These are phyloP conservation scores for Ophiobolus disseminans DNA, from an alignment of 2,329 filamentous ascomycete species.

Conservation along the genomic window DNA sequence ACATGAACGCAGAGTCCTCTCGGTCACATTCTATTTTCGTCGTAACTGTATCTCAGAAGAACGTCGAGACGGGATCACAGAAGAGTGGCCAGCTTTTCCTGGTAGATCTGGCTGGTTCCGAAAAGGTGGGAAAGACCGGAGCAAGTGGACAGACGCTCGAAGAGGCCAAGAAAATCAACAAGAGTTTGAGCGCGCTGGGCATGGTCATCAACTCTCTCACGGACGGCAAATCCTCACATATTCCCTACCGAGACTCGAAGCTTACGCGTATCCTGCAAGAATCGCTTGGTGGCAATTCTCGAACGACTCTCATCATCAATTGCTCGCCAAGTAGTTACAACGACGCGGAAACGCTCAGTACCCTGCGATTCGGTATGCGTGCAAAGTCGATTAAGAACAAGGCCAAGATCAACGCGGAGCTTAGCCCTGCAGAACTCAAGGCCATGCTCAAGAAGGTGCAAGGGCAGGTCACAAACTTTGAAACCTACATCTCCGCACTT, in stretches of 20 bases:
- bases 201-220: slow-evolving; percentile 99
- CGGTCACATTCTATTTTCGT: slow-evolving; percentile 98
- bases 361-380: slow-evolving; percentile 90
- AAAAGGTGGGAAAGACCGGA: slow-evolving; percentile 98
- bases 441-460: slow-evolving; percentile 90
- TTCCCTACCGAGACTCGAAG: slow-evolving; percentile 98
- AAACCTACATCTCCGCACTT: slow-evolving; percentile 81
- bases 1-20: slow-evolving; percentile 99
- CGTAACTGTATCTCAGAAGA: slow-evolving; percentile 96
- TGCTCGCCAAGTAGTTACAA: slow-evolving; percentile 99
- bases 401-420: slow-evolving; percentile 98
- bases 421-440: slow-evolving; percentile 95
- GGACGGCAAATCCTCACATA: slow-evolving; percentile 93
- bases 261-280: slow-evolving; percentile 97
- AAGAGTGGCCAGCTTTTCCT: slow-evolving; percentile 97
- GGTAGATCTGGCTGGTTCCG: slow-evolving; percentile 96
- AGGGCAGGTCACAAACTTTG: slow-evolving; percentile 85
- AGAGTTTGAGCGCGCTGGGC: slow-evolving; percentile 95
- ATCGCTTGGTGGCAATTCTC: slow-evolving; percentile 94
- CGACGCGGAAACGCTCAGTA: slow-evolving; percentile 91
- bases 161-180: slow-evolving; percentile 99
- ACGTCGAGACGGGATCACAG: slow-evolving; percentile 91
- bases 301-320: slow-evolving; percentile 98
- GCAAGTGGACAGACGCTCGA: slow-evolving; percentile 96
- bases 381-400: slow-evolving; percentile 99